These are phyloP conservation scores for Solanum arcanum DNA, from an alignment of 257 asterid species.

Conservation along the genomic window DNA sequence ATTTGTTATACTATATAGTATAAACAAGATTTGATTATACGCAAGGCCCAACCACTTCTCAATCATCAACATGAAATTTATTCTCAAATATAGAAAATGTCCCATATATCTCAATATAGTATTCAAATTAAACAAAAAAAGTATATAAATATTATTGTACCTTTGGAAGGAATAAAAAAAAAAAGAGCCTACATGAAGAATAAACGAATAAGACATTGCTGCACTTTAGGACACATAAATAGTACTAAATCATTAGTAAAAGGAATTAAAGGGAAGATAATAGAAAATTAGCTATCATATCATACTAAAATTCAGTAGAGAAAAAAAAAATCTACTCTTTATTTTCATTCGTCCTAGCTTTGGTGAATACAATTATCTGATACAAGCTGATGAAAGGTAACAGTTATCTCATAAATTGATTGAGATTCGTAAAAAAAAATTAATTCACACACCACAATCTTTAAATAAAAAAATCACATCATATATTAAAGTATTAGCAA, in stretches of 20 bases:
- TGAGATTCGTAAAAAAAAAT: too few relatives aligned
- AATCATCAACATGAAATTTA: background rate
- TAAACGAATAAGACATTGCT: background rate
- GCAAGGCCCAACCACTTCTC: background rate
- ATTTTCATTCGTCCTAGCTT: too few relatives aligned
- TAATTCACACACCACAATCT: fast-evolving
- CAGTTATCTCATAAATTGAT: too few relatives aligned
- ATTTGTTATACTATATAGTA: background rate
- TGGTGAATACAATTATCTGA: too few relatives aligned
- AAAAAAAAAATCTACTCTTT: too few relatives aligned
- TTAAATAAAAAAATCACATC: background rate
- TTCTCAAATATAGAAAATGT: background rate
- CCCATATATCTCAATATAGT: background rate
- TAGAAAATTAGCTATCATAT: background rate
- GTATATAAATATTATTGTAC: background rate
- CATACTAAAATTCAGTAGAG: too few relatives aligned
- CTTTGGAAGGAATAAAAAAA: background rate
- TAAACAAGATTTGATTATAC: background rate
- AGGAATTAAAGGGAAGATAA: background rate
- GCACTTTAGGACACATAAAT: background rate
- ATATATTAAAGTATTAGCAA: background rate
- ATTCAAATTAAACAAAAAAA: background rate
- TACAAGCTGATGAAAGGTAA: too few relatives aligned
- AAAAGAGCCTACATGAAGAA: background rate
- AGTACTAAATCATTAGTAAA: background rate